Evolutionary conservation across 1,284 basidiomycete species (phyloP).

Genomic region (Sporisorium graminicola): DNA sequence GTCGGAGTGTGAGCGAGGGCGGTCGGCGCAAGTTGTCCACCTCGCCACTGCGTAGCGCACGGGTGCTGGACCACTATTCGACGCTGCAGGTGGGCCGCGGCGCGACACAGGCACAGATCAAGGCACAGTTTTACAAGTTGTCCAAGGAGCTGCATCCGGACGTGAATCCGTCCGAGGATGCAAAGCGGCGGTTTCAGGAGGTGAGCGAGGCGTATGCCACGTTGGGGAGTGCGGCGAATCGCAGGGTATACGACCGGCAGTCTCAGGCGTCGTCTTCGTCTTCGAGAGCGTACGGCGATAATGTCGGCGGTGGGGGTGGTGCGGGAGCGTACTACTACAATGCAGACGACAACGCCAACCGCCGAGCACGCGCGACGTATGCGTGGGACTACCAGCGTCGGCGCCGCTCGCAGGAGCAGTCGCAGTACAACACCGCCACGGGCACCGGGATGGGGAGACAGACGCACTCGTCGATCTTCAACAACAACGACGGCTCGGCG

Average conservation of each 20-base stretch:
- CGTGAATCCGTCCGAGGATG: slow-evolving; percentile 61
- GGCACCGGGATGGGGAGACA: slow-evolving; percentile 11
- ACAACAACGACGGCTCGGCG: no score
- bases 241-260: slow-evolving; percentile 27
- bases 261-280: background rate
- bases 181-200: slow-evolving; percentile 65
- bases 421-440: no score
- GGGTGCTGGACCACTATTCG: slow-evolving; percentile 38
- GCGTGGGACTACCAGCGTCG: slow-evolving; percentile 67
- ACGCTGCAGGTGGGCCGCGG: slow-evolving; percentile 47
- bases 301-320: slow-evolving; percentile 25
- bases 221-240: slow-evolving; percentile 41
- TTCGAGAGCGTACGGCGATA: slow-evolving; percentile 16
- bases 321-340: slow-evolving; percentile 39
- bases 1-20: no score
- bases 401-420: slow-evolving; percentile 3
- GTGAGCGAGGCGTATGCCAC: slow-evolving; percentile 67
- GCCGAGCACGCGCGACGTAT: slow-evolving; percentile 61
- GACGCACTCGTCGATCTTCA: slow-evolving; percentile 20
- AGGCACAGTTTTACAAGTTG: slow-evolving; percentile 68
- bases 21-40: slow-evolving; percentile 20
- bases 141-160: slow-evolving; percentile 68
- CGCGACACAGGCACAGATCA: slow-evolving; percentile 66
- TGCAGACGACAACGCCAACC: slow-evolving; percentile 45
- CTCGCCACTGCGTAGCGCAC: background rate